Percentiles rank a stretch among this genome's conserved stretches.
These are phyloP conservation scores for Centella asiatica DNA, from an alignment of 129 eudicot species.

Conservation along the genomic window DNA sequence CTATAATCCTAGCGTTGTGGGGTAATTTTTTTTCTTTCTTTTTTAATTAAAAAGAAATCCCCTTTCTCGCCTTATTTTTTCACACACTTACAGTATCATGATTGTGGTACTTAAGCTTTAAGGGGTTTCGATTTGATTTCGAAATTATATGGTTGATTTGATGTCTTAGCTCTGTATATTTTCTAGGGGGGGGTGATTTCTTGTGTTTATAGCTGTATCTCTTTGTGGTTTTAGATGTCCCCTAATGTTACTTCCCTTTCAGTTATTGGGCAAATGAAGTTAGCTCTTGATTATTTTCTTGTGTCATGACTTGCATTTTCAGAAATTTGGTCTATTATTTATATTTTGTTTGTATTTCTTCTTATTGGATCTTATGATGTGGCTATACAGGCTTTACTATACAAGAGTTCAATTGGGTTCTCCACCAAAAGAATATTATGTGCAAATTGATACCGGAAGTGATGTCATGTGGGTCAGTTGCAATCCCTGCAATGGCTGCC, in stretches of 20 bases:
- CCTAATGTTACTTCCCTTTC: background rate
- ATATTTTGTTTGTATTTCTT: background rate
- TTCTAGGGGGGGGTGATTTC: background rate
- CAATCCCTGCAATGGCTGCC: constrained; percentile 71
- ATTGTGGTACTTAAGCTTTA: too few relatives aligned
- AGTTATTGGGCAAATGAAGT: background rate
- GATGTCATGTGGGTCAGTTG: constrained; percentile 93
- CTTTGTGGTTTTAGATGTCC: background rate
- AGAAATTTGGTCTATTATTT: constrained; percentile 1
- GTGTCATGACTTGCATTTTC: background rate
- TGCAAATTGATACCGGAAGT: constrained; percentile 94
- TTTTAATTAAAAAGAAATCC: too few relatives aligned
- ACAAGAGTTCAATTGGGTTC: constrained; percentile 77
- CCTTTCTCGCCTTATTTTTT: too few relatives aligned
- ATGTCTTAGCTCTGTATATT: background rate
- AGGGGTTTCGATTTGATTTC: too few relatives aligned
- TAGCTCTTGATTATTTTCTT: background rate
- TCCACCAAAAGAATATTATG: constrained; percentile 78
- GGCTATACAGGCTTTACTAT: constrained; percentile 66
- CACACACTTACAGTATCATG: too few relatives aligned
- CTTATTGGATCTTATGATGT: constrained; percentile 14
- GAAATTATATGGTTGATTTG: background rate
- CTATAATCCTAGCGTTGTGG: constrained; percentile 76
- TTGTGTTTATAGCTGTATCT: background rate
- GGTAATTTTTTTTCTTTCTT: constrained; percentile 30